Evolutionary conservation across 2,329 filamentous ascomycete genomes (phyloP), one percentile per base, ranked within the genome.

Genomic region (Xylaria hypoxylon): DNA sequence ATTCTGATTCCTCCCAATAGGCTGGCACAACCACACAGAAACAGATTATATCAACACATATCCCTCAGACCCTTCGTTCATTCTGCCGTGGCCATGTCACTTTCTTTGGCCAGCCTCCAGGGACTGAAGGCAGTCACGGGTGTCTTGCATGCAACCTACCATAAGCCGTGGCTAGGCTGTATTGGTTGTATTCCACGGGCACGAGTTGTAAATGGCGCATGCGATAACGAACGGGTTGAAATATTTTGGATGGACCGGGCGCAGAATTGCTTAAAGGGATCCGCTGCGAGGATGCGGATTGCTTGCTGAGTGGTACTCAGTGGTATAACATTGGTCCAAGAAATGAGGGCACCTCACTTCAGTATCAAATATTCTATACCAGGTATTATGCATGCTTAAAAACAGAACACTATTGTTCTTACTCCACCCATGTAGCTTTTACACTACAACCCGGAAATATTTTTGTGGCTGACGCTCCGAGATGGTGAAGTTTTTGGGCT

Each of bases 1-100:
- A 76, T 94, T 94, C 77, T 93, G 82, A 85, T 71, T 48, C 58
- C 65, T 69, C 55, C 50, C 8, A 42, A 35, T 44, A 31, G n/a
- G 28, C 40, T 50, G 47, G 44, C 11, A 40, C 31, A 24, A 51
- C 15, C 45, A 48, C 28, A 47, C 44, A 19, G n/a, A n/a, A 60
- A 57, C 10, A 24, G 13, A 51, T 52, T 64, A 31, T 45, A 50
- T 35, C 28, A 44, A 38, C 15, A 22, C 42, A 17, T 44, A 31
- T 31, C 33, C 53, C 42, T 59, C 11, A 28, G 40, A 55, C 33
- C 22, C 45, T 38, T 65, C 24, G 44, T 35, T 57, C 10, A n/a
- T 28, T 57, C 35, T 17, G 35, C 35, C 13, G 50, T 24, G 8
- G 26, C 22, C 22, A 53, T 28, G 35, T 26, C 45, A 28, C 50